Base-by-base conservation (phyloP, 2,329 filamentous ascomycete species). In the Botryotinia convoluta region DNA sequence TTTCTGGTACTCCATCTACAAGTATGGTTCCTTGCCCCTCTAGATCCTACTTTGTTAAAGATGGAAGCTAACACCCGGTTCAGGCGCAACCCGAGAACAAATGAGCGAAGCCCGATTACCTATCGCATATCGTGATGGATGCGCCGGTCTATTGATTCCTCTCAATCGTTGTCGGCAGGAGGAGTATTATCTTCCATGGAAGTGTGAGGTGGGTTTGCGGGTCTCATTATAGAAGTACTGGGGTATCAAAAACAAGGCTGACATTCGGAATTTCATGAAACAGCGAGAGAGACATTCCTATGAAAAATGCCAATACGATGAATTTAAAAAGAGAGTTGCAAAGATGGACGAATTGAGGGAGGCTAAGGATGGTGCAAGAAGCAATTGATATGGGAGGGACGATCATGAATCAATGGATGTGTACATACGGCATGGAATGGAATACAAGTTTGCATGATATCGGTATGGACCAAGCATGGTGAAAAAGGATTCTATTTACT, bases 231-330 rank as follows among this genome's bases (percentile, higher is more conserved):
- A 9, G 29, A 26, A 12, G 14, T 32, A 37, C 26, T 39, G 64
- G 26, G 4, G 16, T 29, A 22, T 32, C 26, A 22, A 42, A 35
- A 37, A 65, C 59, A 60, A 63, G 61, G 75, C 76, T 78, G 70
- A 79, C 64, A 39, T 26, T 64, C 51, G 62, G 64, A n/a, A 68
- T 68, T 67, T 10, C 1, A 22, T 57, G 26, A 68, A 57, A 68
- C n/a, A 98, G 96, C 91, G 94, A 83, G 96, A 99, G 87, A 89
- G 96, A 86, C 96, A 99, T 85, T 92, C 91, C 81, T 99, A 99
- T 87, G 96, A 99, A 83, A 98, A 98, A 84, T 99, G 96, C 89
- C 96, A 99, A 82, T 99, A 99, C 85, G 93, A 93, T 77, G 96
- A 98, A 83, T 99, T 99, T 88, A 97, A 97, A 90, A 94, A 95